Percentiles rank a stretch among this genome's conserved stretches.
Conservation (phyloP, 306 rosid genomes). For the Glycine latifolia region DNA sequence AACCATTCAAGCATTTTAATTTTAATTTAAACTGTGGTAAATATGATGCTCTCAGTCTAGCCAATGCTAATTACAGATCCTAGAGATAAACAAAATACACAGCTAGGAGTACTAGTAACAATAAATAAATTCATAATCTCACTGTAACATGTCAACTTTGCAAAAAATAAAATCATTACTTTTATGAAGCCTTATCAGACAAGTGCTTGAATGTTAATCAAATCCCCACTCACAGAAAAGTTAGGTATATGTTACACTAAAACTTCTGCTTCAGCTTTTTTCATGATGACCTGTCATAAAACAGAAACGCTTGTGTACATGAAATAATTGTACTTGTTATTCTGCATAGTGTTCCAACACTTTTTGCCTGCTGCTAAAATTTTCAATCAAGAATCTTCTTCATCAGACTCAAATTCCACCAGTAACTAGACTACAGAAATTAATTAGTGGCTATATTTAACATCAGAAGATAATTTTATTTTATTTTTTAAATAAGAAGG, state of each 20-base stretch:
- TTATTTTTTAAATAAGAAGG: neutral
- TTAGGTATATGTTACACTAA: neutral
- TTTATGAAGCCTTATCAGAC: neutral
- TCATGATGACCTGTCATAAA: conserved; percentile 4
- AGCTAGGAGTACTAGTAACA: conserved; percentile 3
- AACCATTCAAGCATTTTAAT: neutral
- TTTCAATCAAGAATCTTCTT: conserved; percentile 57
- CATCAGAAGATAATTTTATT: neutral
- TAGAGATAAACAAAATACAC: neutral
- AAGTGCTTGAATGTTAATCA: conserved; percentile 15
- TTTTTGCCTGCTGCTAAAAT: conserved; percentile 15
- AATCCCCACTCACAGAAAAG: conserved; percentile 11
- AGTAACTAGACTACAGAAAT: conserved; percentile 30
- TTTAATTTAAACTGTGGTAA: neutral
- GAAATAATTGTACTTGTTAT: conserved; percentile 31
- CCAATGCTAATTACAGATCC: neutral
- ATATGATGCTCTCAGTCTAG: neutral
- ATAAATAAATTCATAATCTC: neutral
- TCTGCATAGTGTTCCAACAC: conserved; percentile 31
- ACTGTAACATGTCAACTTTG: neutral
- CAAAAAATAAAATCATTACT: conserved; percentile 6
- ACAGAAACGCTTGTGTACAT: neutral
- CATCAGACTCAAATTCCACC: conserved; percentile 61
- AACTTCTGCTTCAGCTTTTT: conserved; percentile 27
- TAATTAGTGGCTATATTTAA: conserved; percentile 6